phyloP scores from a whole-genome alignment of 495 filamentous ascomycete species.

The Xylaria nigripes region DNA sequence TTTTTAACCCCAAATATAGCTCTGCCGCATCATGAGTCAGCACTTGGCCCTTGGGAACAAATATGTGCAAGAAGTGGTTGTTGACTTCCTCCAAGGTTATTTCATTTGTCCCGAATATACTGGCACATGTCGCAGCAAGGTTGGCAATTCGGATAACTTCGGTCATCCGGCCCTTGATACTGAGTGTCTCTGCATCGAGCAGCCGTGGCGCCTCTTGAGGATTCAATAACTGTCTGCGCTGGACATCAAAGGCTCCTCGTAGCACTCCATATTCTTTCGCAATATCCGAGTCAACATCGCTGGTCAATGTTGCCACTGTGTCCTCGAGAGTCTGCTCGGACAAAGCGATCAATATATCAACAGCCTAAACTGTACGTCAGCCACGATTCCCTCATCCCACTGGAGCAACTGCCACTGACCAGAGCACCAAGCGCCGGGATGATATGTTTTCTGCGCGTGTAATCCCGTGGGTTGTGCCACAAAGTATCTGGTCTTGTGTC shows the following conservation, averaged over 20 bases:
- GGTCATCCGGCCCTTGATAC: constrained; percentile 45
- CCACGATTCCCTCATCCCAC: background rate
- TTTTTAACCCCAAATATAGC: constrained; percentile 76
- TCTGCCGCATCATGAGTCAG: constrained; percentile 63
- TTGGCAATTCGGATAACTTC: constrained; percentile 81
- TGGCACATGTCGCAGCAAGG: constrained; percentile 74
- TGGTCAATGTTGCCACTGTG: constrained; percentile 60
- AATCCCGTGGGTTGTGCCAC: constrained; percentile 25
- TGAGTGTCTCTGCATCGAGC: constrained; percentile 62
- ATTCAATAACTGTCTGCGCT: constrained; percentile 67
- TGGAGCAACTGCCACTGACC: constrained; percentile 15
- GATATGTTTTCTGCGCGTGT: constrained; percentile 26
- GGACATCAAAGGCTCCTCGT: constrained; percentile 71
- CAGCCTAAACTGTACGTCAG: constrained; percentile 25
- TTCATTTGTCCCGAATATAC: constrained; percentile 75
- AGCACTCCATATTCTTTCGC: constrained; percentile 74
- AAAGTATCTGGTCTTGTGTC: constrained; percentile 21
- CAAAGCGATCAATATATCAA: constrained; percentile 37
- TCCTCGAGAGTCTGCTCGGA: constrained; percentile 45
- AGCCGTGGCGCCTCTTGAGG: constrained; percentile 51
- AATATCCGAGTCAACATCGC: constrained; percentile 63
- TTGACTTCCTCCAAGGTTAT: constrained; percentile 77
- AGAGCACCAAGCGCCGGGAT: constrained; percentile 38
- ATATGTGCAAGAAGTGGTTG: constrained; percentile 75
- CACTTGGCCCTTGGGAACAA: constrained; percentile 66